Evolutionary conservation across 139 green algal species (phyloP), one percentile per base, ranked within the genome.

Genomic region (Chlamydomonas asymmetrica): DNA sequence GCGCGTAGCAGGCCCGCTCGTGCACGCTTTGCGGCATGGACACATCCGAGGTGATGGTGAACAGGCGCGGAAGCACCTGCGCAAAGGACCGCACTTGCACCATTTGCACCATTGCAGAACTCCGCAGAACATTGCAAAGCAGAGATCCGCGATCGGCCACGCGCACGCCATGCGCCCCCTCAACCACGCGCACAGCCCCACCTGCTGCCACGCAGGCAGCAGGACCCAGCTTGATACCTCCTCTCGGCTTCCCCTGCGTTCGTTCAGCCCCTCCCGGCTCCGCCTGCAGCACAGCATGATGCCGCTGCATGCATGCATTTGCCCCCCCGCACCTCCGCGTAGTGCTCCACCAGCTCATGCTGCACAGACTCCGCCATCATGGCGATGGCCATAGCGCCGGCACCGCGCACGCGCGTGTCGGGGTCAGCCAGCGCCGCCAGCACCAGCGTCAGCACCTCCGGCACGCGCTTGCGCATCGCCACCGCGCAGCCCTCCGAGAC

Each of bases 351-450:
- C 16, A 92, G 81, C 35, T 94, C 87, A 0, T 87, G 85, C 75
- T 90, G 80, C 75, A 93, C 75, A 66, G 91, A 85, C 78, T 91
- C 89, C 23, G 88, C 87, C 63, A 93, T 80, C 83, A 94, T 85
- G 22, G 89, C 91, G 45, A 95, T 39, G 18, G 89, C 84, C 75
- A 92, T 93, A 4, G 83, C 87, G 23, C 91, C 89, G 13, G 83
- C 79, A 16, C 79, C 88, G 0, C 88, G 77, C 71, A 95, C 92
- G 1, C 72, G 38, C 2, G 65, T 49, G 2, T 86, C 60, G 7
- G 49, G 27, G 61, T 96, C 90, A 31, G 73, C 43, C 48, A 87
- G 65, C 6, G 74, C 82, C 39, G 63, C 20, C 48, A 89, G 68
- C 57, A 89, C 56, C 57, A 91, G 76, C 62, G 88, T 83, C 62